Conservation (phyloP, 192 early-diverging fungal genomes). For the Mycoemilia scoparia region DNA sequence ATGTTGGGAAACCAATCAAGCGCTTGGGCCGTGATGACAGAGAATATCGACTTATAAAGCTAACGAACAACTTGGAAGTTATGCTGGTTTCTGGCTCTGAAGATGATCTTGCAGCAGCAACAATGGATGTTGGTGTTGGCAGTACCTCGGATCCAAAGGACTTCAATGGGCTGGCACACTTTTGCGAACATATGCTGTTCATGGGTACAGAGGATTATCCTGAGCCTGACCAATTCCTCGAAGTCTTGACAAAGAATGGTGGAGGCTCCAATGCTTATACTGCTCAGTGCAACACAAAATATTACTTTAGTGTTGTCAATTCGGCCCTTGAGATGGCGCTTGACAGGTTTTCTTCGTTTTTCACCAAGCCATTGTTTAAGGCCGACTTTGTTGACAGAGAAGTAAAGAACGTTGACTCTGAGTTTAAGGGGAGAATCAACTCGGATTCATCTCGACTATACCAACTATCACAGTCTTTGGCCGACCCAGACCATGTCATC, state of each 20-base stretch:
- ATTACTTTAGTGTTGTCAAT: constrained; percentile 24
- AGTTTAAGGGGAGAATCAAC: constrained; percentile 87
- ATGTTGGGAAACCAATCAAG: constrained; percentile 25
- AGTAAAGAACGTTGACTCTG: constrained; percentile 85
- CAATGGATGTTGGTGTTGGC: constrained; percentile 51
- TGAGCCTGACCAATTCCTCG: too few species aligned
- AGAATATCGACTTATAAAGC: constrained; percentile 36
- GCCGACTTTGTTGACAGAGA: constrained; percentile 86
- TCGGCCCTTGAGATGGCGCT: constrained; percentile 41
- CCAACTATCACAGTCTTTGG: constrained; percentile 59
- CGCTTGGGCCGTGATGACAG: constrained; percentile 44
- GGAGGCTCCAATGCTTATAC: constrained; percentile 32
- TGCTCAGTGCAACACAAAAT: constrained; percentile 25
- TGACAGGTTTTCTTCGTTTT: constrained; percentile 80
- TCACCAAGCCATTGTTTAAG: constrained; percentile 77
- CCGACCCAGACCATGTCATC: constrained; percentile 51
- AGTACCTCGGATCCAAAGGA: constrained; percentile 45
- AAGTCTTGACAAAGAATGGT: too few species aligned
- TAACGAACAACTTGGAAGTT: constrained; percentile 40
- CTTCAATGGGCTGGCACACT: constrained; percentile 58
- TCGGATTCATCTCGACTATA: constrained; percentile 58
- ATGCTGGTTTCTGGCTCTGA: constrained; percentile 36
- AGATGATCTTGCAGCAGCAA: constrained; percentile 48
- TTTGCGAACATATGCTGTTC: constrained; percentile 63
- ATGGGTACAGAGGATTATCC: too few species aligned